These are phyloP conservation scores for Calonectria ilicicola DNA, from an alignment of 2,329 filamentous ascomycete genomes.

Conservation along the genomic window DNA sequence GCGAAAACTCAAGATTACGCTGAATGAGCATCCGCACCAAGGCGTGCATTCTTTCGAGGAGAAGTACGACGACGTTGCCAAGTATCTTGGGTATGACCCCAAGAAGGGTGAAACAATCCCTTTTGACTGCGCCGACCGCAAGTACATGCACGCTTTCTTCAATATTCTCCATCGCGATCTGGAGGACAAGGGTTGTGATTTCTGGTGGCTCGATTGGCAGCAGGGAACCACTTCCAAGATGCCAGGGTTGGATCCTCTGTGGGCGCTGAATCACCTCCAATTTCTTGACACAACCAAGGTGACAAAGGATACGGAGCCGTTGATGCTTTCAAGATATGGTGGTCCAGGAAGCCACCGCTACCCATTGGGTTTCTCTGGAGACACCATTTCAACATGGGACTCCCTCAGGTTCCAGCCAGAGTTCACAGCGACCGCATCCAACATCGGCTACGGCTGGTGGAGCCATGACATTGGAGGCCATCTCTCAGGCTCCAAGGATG, in stretches of 20 bases:
- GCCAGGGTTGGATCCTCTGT: conserved; percentile 71
- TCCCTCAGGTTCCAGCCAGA: conserved; percentile 74
- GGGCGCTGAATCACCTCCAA: conserved; percentile 75
- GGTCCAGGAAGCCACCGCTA: conserved; percentile 74
- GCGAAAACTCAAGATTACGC: conserved; percentile 63
- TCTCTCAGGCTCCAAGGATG: conserved; percentile 65
- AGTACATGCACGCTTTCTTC: conserved; percentile 70
- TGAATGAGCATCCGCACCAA: conserved; percentile 73
- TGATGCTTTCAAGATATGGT: conserved; percentile 72
- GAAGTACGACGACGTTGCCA: conserved; percentile 65
- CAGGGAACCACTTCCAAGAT: conserved; percentile 68
- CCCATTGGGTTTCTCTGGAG: conserved; percentile 74
- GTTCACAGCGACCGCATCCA: conserved; percentile 74
- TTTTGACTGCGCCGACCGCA: conserved; percentile 66
- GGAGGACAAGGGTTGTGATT: conserved; percentile 69
- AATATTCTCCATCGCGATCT: conserved; percentile 66
- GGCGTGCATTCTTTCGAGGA: conserved; percentile 69
- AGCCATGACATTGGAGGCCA: conserved; percentile 77
- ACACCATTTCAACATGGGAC: conserved; percentile 70
- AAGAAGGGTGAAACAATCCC: conserved; percentile 60
- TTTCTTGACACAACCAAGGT: conserved; percentile 61
- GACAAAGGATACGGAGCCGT: conserved; percentile 49
- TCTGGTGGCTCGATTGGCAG: conserved; percentile 79
- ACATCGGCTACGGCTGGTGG: conserved; percentile 78
- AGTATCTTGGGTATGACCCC: conserved; percentile 63